A percentile compares a stretch with the other conserved stretches of the same genome.
Conservation (phyloP, 202 grass and related monocot species). For the Setaria italica region DNA sequence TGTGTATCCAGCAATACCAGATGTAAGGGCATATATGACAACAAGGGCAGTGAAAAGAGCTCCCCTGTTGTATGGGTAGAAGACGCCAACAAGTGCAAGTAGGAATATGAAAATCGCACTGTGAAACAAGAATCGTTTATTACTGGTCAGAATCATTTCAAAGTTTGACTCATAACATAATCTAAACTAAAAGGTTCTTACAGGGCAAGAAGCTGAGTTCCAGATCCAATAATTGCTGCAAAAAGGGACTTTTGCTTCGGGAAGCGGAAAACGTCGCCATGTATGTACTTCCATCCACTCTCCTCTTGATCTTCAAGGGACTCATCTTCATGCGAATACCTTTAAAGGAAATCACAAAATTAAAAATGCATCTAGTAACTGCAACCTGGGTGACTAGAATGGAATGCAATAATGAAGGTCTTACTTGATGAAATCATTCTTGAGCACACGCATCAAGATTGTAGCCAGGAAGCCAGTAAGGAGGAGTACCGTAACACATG, state of each 20-base stretch:
- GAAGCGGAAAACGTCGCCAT: slow-evolving; percentile 80
- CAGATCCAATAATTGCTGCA: slow-evolving; percentile 85
- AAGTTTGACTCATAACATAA: slow-evolving; percentile 39
- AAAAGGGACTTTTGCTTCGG: slow-evolving; percentile 79
- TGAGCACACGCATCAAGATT: slow-evolving; percentile 93
- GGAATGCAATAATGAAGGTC: slow-evolving; percentile 27
- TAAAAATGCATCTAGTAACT: slow-evolving; percentile 34
- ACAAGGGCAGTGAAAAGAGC: slow-evolving; percentile 91
- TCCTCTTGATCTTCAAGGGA: slow-evolving; percentile 86
- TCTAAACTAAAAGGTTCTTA: slow-evolving; percentile 53
- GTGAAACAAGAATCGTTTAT: slow-evolving; percentile 36
- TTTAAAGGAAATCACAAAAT: slow-evolving; percentile 42
- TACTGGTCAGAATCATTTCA: slow-evolving; percentile 40
- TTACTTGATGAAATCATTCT: slow-evolving; percentile 96
- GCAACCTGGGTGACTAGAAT: slow-evolving; percentile 7
- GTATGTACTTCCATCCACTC: slow-evolving; percentile 95
- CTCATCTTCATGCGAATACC: slow-evolving; percentile 88
- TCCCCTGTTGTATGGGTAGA: slow-evolving; percentile 94
- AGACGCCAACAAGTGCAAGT: slow-evolving; percentile 87
- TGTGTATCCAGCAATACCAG: slow-evolving; percentile 91
- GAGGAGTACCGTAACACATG: slow-evolving; percentile 85
- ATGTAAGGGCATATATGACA: slow-evolving; percentile 92
- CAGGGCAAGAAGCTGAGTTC: slow-evolving; percentile 93
- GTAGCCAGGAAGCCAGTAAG: slow-evolving; percentile 90
- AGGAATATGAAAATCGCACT: slow-evolving; percentile 90